Base-by-base conservation (phyloP, 441 rosid genomes). In the Isatis lusitanica region DNA sequence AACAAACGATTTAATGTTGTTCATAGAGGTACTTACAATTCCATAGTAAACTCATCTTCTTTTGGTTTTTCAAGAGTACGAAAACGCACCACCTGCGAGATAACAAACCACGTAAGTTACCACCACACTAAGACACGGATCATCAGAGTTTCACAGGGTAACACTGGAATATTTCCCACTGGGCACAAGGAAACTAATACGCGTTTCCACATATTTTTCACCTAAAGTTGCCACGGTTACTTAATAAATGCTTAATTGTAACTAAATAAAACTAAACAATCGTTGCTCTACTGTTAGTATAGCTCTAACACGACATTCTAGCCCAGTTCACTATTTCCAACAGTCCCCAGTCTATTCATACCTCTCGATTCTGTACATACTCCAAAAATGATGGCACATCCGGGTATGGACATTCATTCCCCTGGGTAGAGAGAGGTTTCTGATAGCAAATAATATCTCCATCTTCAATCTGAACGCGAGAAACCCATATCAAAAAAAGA, bases 401-500 rank as follows among this genome's bases (percentile, higher is more conserved):
- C n/a, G 96, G 97, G 78, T 90, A 87, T 36, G 76, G 85, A 67
- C 75, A 83, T 68, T 87, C 86, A 74, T 74, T 89, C 74, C 84
- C 93, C 75, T 74, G 75, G 77, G 82, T 84, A 73, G 85, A 78
- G 39, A 83, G 59, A 77, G 83, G 70, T 83, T 88, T 93, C 84
- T 95, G 99, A 83, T 85, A 95, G 85, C 99, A 93, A 70, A 93
- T 88, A 74, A 95, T 88, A 70, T 95, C 99, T 69, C 99, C 99
- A 85, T 95, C 98, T 86, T 91, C 98, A 77, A 95, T 83, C 99
- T 95, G 85, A 74, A 84, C 33, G 47, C 30, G 26, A 61, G 72
- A 60, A 78, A 33, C 33, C 36, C 31, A 59, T 50, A 68, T 73
- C 4, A 56, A 15, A 42, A 21, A 16, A 13, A 46, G 18, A 10